Conservation (phyloP, 805 yeast genomes). For the Jamesozyma hellenica region DNA sequence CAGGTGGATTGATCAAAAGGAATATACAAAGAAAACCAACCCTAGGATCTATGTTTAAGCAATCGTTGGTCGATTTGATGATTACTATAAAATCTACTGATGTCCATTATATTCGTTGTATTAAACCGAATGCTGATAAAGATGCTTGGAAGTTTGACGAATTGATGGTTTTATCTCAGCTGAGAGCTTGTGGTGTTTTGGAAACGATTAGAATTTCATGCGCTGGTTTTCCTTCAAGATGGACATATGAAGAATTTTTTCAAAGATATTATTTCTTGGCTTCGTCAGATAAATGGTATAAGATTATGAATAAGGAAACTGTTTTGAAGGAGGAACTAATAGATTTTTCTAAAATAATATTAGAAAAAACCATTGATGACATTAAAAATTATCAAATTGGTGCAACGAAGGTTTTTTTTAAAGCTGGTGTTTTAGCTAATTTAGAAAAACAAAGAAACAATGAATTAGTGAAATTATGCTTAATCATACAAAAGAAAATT, state of each 20-base stretch:
- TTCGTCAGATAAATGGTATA: slow-evolving; percentile 57
- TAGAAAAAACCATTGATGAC: slow-evolving; percentile 53
- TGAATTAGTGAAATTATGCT: slow-evolving; percentile 66
- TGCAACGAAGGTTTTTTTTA: slow-evolving; percentile 84
- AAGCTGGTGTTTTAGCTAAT: slow-evolving; percentile 92
- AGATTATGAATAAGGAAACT: slow-evolving; percentile 38
- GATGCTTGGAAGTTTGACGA: slow-evolving; percentile 94
- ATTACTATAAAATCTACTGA: slow-evolving; percentile 85
- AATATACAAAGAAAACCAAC: slow-evolving; percentile 74
- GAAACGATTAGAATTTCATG: slow-evolving; percentile 94
- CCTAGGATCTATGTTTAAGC: slow-evolving; percentile 87
- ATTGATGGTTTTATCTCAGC: slow-evolving; percentile 89
- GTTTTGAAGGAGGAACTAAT: slow-evolving; percentile 46
- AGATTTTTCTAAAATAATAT: slow-evolving; percentile 54
- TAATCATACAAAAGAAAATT: slow-evolving; percentile 74
- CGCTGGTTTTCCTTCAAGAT: slow-evolving; percentile 95
- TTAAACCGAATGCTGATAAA: slow-evolving; percentile 90
- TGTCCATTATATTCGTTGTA: slow-evolving; percentile 94
- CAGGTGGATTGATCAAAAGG: slow-evolving; percentile 29
- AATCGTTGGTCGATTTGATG: slow-evolving; percentile 88
- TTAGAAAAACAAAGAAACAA: slow-evolving; percentile 77
- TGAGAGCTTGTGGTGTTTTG: slow-evolving; percentile 96
- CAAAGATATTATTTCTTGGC: slow-evolving; percentile 77
- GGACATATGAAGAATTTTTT: slow-evolving; percentile 91
- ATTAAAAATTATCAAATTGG: slow-evolving; percentile 76